Conservation (phyloP, 805 yeast species). For the Yarrowia sp. region DNA sequence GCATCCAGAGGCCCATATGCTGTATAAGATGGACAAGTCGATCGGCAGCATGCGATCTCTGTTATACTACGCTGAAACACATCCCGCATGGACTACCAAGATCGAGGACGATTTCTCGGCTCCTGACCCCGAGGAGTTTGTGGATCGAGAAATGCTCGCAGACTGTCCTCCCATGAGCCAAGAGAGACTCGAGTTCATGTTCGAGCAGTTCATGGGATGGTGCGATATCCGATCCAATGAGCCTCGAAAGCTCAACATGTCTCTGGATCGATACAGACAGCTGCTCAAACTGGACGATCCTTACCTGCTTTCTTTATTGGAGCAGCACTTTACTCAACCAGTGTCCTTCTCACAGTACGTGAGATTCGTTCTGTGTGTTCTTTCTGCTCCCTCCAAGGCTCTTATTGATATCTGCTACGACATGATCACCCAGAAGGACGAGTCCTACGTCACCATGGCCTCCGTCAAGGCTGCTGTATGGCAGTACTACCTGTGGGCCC, state of each 20-base stretch:
- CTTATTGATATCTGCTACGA: conserved; percentile 29
- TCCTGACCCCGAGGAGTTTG: conserved; percentile 23
- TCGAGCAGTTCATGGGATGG: conserved; percentile 34
- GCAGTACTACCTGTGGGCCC: conserved; percentile 35
- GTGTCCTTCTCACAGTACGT: conserved; percentile 19
- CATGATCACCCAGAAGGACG: conserved; percentile 34
- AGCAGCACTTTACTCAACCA: conserved; percentile 10
- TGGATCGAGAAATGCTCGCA: conserved; percentile 8
- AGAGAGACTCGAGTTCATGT: conserved; percentile 26
- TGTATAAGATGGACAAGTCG: conserved; percentile 43
- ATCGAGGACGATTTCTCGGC: conserved; percentile 17
- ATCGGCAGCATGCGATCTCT: conserved; percentile 27
- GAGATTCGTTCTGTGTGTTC: conserved; percentile 1
- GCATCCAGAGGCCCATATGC: conserved; percentile 43
- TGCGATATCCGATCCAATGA: conserved; percentile 22
- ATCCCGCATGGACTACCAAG: conserved; percentile 24
- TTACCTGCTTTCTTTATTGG: conserved; percentile 14
- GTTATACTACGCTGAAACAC: conserved; percentile 27
- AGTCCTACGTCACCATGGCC: conserved; percentile 28
- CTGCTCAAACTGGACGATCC: conserved; percentile 30
- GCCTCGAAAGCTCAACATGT: conserved; percentile 1
- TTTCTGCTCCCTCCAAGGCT: conserved; percentile 14
- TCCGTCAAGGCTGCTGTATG: conserved; percentile 34
- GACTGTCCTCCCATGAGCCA: conserved; percentile 15
- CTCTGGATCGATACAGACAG: conserved; percentile 15